Percentiles rank a stretch among this genome's conserved stretches.
These are phyloP conservation scores for Scedosporium dehoogii DNA, from an alignment of 2,329 filamentous ascomycete genomes.

Conservation along the genomic window DNA sequence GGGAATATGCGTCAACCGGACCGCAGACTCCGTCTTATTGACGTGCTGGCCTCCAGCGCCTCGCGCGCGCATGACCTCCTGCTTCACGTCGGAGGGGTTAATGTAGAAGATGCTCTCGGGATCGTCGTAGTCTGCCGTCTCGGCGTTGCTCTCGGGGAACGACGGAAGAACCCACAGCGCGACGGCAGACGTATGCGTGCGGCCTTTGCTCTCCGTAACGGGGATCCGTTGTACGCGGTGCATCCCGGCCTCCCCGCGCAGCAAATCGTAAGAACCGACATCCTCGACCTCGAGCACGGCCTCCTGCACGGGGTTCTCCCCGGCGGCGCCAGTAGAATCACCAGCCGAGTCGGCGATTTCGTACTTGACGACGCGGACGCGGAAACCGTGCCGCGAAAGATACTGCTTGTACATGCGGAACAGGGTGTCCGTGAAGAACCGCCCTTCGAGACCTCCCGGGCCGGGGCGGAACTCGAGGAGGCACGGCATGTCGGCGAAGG, in stretches of 20 bases:
- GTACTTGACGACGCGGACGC: conserved; percentile 64
- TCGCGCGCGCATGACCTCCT: conserved; percentile 83
- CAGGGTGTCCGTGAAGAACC: conserved; percentile 79
- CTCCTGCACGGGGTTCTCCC: conserved; percentile 67
- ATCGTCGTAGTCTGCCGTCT: conserved; percentile 59
- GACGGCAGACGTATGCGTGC: conserved; percentile 87
- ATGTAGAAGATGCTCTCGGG: conserved; percentile 89
- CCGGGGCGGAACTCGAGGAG: conserved; percentile 87
- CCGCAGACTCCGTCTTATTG: conserved; percentile 94
- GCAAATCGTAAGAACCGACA: conserved; percentile 66
- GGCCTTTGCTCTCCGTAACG: conserved; percentile 79
- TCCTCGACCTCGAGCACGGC: conserved; percentile 76
- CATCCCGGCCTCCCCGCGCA: conserved; percentile 85
- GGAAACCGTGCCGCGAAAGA: conserved; percentile 60
- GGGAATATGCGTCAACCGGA: conserved; percentile 82
- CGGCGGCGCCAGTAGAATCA: conserved; percentile 38
- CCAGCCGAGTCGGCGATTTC: conserved; percentile 59
- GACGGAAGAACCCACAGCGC: conserved; percentile 87
- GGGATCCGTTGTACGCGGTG: conserved; percentile 93
- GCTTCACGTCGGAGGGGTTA: conserved; percentile 68
- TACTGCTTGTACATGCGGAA: conserved; percentile 83
- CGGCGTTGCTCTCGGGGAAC: conserved; percentile 50
- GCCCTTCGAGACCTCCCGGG: conserved; percentile 82
- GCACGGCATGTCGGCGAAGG: conserved; percentile 83
- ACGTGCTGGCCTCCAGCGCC: conserved; percentile 96